Evolutionary conservation across 164 flowering plant species (phyloP).

Genomic region (Litsea cubeba): DNA sequence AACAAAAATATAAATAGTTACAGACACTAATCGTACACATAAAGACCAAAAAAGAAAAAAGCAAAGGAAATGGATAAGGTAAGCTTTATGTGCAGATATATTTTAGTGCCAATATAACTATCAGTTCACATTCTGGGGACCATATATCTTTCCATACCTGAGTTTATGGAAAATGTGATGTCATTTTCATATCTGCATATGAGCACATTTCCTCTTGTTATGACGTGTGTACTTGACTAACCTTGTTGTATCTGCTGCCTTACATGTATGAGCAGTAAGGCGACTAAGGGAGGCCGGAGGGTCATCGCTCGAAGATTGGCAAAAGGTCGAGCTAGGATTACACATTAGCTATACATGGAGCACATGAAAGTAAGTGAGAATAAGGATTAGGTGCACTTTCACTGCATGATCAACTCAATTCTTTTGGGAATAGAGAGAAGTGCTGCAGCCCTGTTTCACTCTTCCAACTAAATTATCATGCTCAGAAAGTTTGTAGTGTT

Average conservation of each 20-base stretch:
- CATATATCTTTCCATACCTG: neutral
- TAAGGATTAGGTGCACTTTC: neutral
- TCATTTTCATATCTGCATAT: neutral
- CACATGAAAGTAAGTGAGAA: neutral
- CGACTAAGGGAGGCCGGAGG: constrained; percentile 19
- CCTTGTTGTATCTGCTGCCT: neutral
- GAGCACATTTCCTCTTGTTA: neutral
- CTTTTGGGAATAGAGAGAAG: neutral
- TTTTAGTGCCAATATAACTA: neutral
- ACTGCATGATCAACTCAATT: neutral
- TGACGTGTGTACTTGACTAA: neutral
- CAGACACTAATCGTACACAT: neutral
- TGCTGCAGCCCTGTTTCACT: neutral
- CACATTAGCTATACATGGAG: constrained; percentile 2
- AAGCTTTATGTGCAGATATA: neutral
- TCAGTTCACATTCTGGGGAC: neutral
- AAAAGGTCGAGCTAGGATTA: constrained; percentile 17
- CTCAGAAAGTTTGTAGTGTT: no score
- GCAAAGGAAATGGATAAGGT: neutral
- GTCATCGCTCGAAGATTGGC: constrained; percentile 19
- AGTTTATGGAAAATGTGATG: neutral
- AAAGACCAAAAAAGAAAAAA: no score
- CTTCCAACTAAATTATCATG: no score
- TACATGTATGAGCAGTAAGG: constrained; percentile 16
- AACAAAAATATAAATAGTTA: neutral